Evolutionary conservation across 108 stramenopile species (phyloP).

Genomic region (Bacterosira constricta): DNA sequence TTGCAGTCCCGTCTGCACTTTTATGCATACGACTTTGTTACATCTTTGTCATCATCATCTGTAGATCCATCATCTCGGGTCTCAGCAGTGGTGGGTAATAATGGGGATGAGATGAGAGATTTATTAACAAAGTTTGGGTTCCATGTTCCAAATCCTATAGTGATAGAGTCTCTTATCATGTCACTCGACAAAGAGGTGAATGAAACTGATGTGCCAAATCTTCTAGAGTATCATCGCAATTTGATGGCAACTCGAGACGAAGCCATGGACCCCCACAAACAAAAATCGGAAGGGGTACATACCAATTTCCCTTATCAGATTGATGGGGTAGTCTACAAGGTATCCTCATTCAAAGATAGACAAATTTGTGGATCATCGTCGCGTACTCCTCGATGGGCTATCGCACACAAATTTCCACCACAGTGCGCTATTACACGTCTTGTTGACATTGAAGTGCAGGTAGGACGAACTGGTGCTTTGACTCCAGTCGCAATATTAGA

Average conservation of each 20-base stretch:
- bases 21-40: constrained; percentile 86
- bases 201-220: constrained; percentile 21
- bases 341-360: constrained; percentile 55
- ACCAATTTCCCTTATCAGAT: constrained; percentile 70
- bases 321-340: constrained; percentile 95
- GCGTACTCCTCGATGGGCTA: constrained; percentile 89
- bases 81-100: constrained; percentile 4
- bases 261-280: not conserved
- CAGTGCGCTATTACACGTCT: constrained; percentile 68
- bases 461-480: constrained; percentile 91
- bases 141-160: constrained; percentile 56
- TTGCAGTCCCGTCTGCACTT: constrained; percentile 72
- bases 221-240: constrained; percentile 59
- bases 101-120: constrained; percentile 47
- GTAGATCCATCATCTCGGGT: not conserved
- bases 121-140: constrained; percentile 62
- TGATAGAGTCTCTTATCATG: constrained; percentile 35
- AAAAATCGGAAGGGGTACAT: not conserved
- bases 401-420: constrained; percentile 92
- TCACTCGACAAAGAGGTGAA: constrained; percentile 23
- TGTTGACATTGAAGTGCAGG: constrained; percentile 72
- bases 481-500: constrained; percentile 93
- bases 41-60: not conserved
- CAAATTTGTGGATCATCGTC: constrained; percentile 66
- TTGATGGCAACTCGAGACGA: constrained; percentile 52